Base-by-base conservation (phyloP, 2,329 filamentous ascomycete species). In the Chrysoporthe puriensis region DNA sequence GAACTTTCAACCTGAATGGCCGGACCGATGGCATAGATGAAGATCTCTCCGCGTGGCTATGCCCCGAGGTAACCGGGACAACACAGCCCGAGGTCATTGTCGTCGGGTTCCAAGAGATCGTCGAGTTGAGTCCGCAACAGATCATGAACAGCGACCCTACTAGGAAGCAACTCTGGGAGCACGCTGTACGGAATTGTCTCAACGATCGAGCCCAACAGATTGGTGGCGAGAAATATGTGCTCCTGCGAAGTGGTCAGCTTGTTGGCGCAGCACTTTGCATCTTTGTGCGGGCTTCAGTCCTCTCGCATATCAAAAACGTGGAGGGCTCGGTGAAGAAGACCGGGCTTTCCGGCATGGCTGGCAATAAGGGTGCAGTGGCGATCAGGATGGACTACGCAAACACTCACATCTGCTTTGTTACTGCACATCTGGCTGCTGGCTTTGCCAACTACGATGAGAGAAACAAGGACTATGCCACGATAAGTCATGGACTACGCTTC, bases 131-230 rank as follows among this genome's bases (percentile, higher is more conserved):
- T 73, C 96, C 96, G 18, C 95, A 98, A 77, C 96, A 99, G 75
- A 98, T 99, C 75, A 97, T 99, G 94, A 97, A 96, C 72, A 98
- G 94, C 69, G 95, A 99, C 76, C 96, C 96, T 1, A 88, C 90
- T 3, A 87, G 92, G 64, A 92, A 95, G 72, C 90, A 93, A 71
- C 82, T 90, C 26, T 99, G 96, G 96, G 96, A 99, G 77, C 81
- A 85, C 64, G 90, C 92, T 4, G 94, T 98, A 34, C 90, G 90
- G 71, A 84, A 83, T 58, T 93, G 90, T 16, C 80, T 99, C 50
- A 97, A 98, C 73, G 79, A 81, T 13, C 87, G 91, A 71, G 89
- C 93, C 21, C 85, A 86, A 52, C 82, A 83, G 67, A 82, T 86
- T 32, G 88, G 88, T 0, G 87, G 88, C 5, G 90, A 94, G 66